Evolutionary conservation across 139 green algal genomes (phyloP).

Genomic region (Haematococcus sp.): DNA sequence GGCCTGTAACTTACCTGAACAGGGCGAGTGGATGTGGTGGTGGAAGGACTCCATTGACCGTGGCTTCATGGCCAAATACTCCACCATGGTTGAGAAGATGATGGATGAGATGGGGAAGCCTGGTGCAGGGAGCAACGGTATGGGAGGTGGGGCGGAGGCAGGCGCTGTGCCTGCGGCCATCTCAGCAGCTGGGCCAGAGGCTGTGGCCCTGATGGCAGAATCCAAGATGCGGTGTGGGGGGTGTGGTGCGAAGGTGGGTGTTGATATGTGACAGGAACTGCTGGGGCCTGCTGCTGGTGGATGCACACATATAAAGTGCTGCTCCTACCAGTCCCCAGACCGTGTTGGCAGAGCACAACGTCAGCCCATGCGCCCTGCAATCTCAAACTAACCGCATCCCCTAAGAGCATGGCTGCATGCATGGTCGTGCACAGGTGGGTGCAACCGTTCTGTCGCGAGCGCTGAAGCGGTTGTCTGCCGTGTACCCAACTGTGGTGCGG

Average conservation of each 20-base stretch:
- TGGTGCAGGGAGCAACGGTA: background rate
- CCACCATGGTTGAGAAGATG: slow-evolving; percentile 9
- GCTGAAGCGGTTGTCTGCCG: slow-evolving; percentile 44
- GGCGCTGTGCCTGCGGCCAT: slow-evolving; percentile 22
- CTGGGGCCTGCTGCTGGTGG: too few species aligned
- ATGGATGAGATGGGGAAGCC: slow-evolving; percentile 13
- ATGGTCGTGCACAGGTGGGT: slow-evolving; percentile 63
- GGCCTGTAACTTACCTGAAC: background rate
- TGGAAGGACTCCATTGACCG: slow-evolving; percentile 92
- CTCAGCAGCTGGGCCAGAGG: slow-evolving; percentile 42
- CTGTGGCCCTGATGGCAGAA: slow-evolving; percentile 38
- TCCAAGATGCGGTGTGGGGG: slow-evolving; percentile 85
- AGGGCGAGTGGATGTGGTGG: slow-evolving; percentile 78
- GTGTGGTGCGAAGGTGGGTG: slow-evolving; percentile 84
- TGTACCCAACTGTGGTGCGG: too few species aligned
- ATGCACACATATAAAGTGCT: too few species aligned
- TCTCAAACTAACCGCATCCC: too few species aligned
- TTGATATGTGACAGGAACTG: too few species aligned
- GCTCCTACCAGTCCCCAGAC: too few species aligned
- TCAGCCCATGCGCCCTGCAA: too few species aligned
- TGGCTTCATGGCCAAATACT: slow-evolving; percentile 84
- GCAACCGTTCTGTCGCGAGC: slow-evolving; percentile 49
- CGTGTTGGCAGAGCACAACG: too few species aligned
- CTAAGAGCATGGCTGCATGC: too few species aligned
- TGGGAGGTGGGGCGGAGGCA: background rate